Percentiles rank a stretch among this genome's conserved stretches.
Conservation (phyloP, 2,329 filamentous ascomycete genomes). For the Lasiodiplodia hormozganensis region DNA sequence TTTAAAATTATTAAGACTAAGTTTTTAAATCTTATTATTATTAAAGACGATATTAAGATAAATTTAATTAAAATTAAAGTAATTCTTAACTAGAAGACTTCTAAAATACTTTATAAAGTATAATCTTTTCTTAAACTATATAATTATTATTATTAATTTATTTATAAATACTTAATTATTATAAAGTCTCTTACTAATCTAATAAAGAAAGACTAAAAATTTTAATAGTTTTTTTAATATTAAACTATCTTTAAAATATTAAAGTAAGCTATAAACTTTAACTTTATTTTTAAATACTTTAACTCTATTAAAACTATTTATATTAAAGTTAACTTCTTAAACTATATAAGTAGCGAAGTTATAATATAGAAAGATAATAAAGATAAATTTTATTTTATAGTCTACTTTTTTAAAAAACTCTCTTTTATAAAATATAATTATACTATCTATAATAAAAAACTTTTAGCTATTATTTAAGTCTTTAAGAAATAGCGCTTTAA, state of each 20-base stretch:
- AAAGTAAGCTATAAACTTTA: neutral
- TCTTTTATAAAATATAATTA: conserved; percentile 36
- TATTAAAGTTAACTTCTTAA: conserved; percentile 10
- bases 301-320: neutral
- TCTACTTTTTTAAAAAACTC: conserved; percentile 38
- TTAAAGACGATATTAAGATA: conserved; percentile 18
- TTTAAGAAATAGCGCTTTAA: neutral
- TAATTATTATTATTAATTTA: conserved; percentile 39
- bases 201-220: neutral
- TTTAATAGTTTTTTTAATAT: neutral
- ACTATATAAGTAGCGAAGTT: neutral
- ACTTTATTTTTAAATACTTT: neutral
- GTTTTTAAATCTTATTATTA: conserved; percentile 16
- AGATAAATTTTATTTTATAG: neutral
- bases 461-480: conserved; percentile 38
- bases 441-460: conserved; percentile 41
- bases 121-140: conserved; percentile 35
- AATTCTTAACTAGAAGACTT: neutral
- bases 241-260: conserved; percentile 2
- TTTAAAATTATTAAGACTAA: conserved; percentile 16
- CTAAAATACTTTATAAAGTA: conserved; percentile 26
- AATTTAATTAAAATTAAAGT: neutral
- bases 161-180: conserved; percentile 34
- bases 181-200: conserved; percentile 22
- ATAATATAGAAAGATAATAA: neutral